phyloP scores from a whole-genome alignment of 2,329 filamentous ascomycete species.

The Aspergillus nomiae region DNA sequence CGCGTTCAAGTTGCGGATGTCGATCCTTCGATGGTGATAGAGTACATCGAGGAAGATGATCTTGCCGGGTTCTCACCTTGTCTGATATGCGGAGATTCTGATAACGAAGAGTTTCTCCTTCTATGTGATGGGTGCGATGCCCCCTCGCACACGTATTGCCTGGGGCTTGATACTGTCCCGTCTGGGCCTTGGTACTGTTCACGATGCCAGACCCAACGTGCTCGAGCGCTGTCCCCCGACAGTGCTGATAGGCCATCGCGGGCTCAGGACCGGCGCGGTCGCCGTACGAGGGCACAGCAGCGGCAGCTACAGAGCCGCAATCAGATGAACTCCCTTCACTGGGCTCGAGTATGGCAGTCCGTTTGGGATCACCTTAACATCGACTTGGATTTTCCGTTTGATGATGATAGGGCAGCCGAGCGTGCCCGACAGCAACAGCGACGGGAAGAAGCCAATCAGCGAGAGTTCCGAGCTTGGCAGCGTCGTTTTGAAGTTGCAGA shows the following conservation, averaged over 20 bases:
- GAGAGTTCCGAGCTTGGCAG: conserved; percentile 73
- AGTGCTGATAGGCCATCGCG: conserved; percentile 31
- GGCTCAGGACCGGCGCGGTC: conserved; percentile 48
- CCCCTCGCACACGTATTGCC: conserved; percentile 88
- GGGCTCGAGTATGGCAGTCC: conserved; percentile 85
- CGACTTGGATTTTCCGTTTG: conserved; percentile 84
- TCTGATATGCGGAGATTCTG: conserved; percentile 77
- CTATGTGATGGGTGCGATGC: conserved; percentile 91
- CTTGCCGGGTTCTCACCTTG: conserved; percentile 68
- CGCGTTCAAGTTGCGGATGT: conserved; percentile 79
- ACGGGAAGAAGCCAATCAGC: conserved; percentile 53
- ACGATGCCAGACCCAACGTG: conserved; percentile 64
- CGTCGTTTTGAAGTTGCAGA: conserved; percentile 80
- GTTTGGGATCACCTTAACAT: conserved; percentile 78
- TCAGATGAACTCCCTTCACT: conserved; percentile 54
- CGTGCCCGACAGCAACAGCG: conserved; percentile 58
- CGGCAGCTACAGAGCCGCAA: conserved; percentile 43
- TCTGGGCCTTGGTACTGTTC: conserved; percentile 87
- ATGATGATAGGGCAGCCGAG: conserved; percentile 64
- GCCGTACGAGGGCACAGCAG: conserved; percentile 50
- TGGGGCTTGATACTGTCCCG: conserved; percentile 77
- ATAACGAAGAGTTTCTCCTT: conserved; percentile 81
- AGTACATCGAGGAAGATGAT: conserved; percentile 67
- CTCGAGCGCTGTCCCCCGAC: conserved; percentile 42
- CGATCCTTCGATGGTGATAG: conserved; percentile 68